phyloP scores from a whole-genome alignment of 371 early-diverging fungal genomes.

The Mortierella sp. region DNA sequence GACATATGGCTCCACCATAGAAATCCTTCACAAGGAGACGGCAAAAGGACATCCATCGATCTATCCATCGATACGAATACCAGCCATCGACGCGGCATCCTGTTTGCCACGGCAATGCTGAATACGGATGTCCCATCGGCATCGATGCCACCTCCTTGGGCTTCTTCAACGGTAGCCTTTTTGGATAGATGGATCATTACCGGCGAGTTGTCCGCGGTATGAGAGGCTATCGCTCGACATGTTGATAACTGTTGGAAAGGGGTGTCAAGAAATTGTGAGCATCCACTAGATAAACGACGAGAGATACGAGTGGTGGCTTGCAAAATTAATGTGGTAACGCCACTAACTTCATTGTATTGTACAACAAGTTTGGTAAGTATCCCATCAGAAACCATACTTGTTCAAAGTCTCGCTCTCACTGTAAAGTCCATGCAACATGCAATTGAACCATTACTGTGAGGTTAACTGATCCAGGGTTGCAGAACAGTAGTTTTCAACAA shows the following conservation, averaged over 20 bases:
- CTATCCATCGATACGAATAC: constrained; percentile 25
- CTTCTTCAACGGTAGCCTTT: neutral
- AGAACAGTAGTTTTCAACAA: no score
- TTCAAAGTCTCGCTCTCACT: no score
- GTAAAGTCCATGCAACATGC: no score
- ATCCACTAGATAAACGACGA: neutral
- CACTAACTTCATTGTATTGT: neutral
- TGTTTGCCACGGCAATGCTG: neutral
- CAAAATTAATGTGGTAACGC: neutral
- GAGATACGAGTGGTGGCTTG: neutral
- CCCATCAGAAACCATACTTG: neutral
- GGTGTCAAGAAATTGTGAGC: constrained; percentile 15
- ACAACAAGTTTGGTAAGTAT: neutral
- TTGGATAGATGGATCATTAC: constrained; percentile 24
- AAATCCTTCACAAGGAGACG: neutral
- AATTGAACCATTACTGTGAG: no score
- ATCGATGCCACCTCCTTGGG: constrained; percentile 5
- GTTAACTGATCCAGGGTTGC: no score
- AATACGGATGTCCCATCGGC: neutral
- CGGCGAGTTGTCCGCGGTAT: constrained; percentile 51
- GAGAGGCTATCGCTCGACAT: constrained; percentile 39
- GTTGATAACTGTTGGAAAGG: constrained; percentile 15
- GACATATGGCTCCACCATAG: neutral
- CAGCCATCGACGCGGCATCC: neutral
- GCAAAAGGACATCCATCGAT: constrained; percentile 24